Percentiles rank a stretch among this genome's conserved stretches.
phyloP scores from a whole-genome alignment of 2,329 filamentous ascomycete species.

The Alternaria metachromatica region DNA sequence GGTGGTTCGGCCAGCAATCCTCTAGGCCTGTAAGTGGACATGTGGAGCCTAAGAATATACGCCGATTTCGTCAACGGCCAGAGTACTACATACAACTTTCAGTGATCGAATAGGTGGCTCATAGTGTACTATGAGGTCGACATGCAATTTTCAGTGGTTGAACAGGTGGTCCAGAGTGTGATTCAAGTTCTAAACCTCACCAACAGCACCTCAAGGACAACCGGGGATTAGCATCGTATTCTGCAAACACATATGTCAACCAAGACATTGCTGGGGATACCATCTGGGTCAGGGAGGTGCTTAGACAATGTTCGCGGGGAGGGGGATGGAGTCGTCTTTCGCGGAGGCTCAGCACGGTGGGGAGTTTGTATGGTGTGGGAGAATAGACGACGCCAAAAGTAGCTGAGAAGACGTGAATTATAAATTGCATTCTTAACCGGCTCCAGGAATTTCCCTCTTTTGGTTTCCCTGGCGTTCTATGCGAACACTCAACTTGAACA shows the following conservation, averaged over 20 bases:
- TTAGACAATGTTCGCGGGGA: no score
- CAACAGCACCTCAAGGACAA: neutral
- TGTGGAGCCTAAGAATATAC: neutral
- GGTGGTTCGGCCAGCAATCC: slow-evolving; percentile 51
- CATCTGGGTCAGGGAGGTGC: neutral
- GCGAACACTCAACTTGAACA: neutral
- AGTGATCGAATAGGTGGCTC: neutral
- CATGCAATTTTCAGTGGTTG: neutral
- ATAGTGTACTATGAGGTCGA: neutral
- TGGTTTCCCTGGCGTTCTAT: neutral
- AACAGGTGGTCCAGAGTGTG: neutral
- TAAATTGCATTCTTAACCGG: neutral
- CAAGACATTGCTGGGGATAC: neutral
- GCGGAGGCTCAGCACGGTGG: no score
- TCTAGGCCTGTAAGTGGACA: slow-evolving; percentile 45
- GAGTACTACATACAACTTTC: neutral
- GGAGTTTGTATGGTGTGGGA: neutral
- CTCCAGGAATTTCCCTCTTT: neutral
- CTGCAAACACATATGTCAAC: neutral
- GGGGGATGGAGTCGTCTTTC: no score
- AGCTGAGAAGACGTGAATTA: neutral
- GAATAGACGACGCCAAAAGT: neutral
- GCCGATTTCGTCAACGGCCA: neutral
- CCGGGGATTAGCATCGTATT: neutral
- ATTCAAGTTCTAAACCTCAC: neutral